phyloP scores from a whole-genome alignment of 2,329 filamentous ascomycete species.

The Intubia oerlemansii region DNA sequence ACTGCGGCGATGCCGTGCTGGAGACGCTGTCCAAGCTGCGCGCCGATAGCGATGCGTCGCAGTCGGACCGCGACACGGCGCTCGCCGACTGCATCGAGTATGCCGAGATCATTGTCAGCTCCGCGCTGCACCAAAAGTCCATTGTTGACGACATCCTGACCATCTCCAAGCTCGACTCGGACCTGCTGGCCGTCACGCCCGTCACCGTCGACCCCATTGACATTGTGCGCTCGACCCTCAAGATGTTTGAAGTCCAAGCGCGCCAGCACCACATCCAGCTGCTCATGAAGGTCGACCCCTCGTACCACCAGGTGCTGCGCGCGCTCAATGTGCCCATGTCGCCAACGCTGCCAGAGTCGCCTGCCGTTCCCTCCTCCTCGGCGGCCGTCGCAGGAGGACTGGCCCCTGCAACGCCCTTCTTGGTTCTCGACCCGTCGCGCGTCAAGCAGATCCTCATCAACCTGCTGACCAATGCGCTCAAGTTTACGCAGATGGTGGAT shows the following conservation, averaged over 20 bases:
- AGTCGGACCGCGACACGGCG: constrained; percentile 12
- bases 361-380: not conserved
- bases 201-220: constrained; percentile 45
- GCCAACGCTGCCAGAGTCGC: constrained; percentile 6
- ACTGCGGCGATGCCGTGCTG: constrained; percentile 51
- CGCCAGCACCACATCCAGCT: constrained; percentile 47
- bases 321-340: not conserved
- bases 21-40: constrained; percentile 23
- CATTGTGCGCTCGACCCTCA: constrained; percentile 45
- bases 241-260: constrained; percentile 61
- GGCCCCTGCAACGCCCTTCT: constrained; percentile 35
- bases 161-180: constrained; percentile 55
- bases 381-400: not conserved
- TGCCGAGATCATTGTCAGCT: constrained; percentile 56
- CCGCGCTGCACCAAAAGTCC: constrained; percentile 59
- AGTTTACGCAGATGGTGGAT: constrained; percentile 48
- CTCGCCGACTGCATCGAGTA: constrained; percentile 45
- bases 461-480: constrained; percentile 60
- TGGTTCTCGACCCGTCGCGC: constrained; percentile 49
- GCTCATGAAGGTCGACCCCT: constrained; percentile 38
- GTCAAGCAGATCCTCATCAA: constrained; percentile 67
- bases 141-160: constrained; percentile 60
- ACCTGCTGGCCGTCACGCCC: constrained; percentile 50
- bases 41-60: constrained; percentile 10
- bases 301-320: constrained; percentile 20